Conservation (phyloP, 257 asterid species). For the Verbascum thapsus region DNA sequence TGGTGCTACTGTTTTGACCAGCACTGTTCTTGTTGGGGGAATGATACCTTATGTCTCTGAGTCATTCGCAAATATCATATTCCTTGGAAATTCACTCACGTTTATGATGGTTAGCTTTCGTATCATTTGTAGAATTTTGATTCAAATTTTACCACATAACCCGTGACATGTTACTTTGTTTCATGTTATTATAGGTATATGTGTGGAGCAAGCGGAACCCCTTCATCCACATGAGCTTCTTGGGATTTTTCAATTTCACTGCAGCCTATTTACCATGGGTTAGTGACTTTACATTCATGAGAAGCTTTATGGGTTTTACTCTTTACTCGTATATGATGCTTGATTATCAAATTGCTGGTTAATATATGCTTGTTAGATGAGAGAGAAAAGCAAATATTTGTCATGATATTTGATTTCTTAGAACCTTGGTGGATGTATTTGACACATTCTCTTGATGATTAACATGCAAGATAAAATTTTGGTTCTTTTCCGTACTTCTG, state of each 20-base stretch:
- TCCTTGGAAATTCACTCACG: constrained; percentile 97
- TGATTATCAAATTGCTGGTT: constrained; percentile 5
- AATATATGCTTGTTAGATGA: not conserved
- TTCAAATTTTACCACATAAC: not conserved
- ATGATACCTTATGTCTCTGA: constrained; percentile 96
- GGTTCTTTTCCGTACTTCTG: constrained; percentile 13
- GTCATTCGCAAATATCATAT: constrained; percentile 89
- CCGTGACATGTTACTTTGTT: constrained; percentile 16
- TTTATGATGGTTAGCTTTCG: constrained; percentile 91
- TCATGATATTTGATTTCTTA: constrained; percentile 4
- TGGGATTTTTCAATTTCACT: constrained; percentile 96
- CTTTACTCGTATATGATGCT: constrained; percentile 16
- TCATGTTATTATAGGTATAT: constrained; percentile 61
- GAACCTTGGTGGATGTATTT: not conserved
- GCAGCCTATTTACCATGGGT: constrained; percentile 99
- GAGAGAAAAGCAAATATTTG: not conserved
- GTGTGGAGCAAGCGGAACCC: constrained; percentile 99
- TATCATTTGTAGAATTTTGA: not conserved
- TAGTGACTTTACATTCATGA: constrained; percentile 36
- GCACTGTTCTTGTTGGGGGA: constrained; percentile 90
- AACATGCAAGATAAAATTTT: too few species aligned
- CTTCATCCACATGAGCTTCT: constrained; percentile 93
- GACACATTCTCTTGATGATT: not conserved
- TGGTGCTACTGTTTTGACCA: constrained; percentile 91
- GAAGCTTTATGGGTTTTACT: constrained; percentile 21